Percentiles rank a stretch among this genome's conserved stretches.
These are phyloP conservation scores for Pisolithus marmoratus DNA, from an alignment of 768 basidiomycete species.

Conservation along the genomic window DNA sequence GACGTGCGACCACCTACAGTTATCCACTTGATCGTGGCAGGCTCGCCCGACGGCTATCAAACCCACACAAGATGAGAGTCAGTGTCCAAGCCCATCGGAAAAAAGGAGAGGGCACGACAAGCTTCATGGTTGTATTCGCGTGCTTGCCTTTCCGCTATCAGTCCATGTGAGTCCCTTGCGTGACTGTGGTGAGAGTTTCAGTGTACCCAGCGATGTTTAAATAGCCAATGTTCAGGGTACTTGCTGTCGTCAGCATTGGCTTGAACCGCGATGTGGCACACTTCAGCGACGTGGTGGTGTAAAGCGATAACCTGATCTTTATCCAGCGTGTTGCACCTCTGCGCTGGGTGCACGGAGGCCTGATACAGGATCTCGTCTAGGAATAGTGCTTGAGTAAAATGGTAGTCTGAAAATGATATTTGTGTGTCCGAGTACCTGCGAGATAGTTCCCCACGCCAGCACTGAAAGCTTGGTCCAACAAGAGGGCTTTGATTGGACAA, in stretches of 20 bases:
- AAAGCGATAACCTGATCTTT: conserved; percentile 43
- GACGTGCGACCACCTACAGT: conserved; percentile 76
- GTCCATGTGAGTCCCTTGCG: conserved; percentile 9
- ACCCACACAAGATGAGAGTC: conserved; percentile 2
- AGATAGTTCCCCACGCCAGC: conserved; percentile 84
- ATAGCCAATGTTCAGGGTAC: conserved; percentile 67
- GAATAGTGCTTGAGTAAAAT: background rate
- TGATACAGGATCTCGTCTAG: conserved; percentile 72
- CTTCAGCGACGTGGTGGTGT: conserved; percentile 46
- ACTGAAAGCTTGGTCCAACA: conserved; percentile 74
- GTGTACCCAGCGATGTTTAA: conserved; percentile 61
- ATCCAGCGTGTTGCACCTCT: conserved; percentile 52
- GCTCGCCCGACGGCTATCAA: conserved; percentile 55
- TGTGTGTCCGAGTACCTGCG: conserved; percentile 43
- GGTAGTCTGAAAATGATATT: background rate
- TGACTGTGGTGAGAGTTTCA: background rate
- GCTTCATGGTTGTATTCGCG: conserved; percentile 37
- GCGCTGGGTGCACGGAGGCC: conserved; percentile 66
- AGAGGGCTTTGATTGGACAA: conserved; percentile 68
- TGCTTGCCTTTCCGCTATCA: conserved; percentile 56
- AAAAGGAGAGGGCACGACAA: conserved; percentile 32
- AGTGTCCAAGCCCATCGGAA: background rate
- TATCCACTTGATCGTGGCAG: conserved; percentile 69
- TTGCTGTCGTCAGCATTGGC: conserved; percentile 63
- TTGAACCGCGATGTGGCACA: conserved; percentile 57